Evolutionary conservation across 345 rosid genomes (phyloP), one percentile per base, ranked within the genome.

Genomic region (Camelina hispida): DNA sequence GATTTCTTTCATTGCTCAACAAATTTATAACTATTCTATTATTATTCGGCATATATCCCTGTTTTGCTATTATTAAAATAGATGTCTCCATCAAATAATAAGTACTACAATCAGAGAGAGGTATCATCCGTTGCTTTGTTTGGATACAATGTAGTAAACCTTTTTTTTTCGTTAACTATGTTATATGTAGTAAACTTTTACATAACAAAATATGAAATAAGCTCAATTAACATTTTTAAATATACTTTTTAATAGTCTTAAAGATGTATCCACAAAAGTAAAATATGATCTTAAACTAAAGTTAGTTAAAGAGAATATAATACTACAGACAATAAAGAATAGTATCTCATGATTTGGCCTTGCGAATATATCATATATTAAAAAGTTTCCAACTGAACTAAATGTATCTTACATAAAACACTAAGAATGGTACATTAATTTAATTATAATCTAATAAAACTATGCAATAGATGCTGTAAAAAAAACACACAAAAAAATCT

Each of bases 1-100:
- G 4, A 47, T 20, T 6, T 71, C n/a, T 71, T 35, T 34, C 50
- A 51, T 35, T 48, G 38, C 28, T 34, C 7, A 69, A 69, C 9
- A 44, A 58, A 44, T 5, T 46, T 32, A 7, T 28, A 25, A 46
- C 0, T 43, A 43, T 62, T 44, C 9, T 25, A 25, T 25, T 43
- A 43, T 62, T 5, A 4, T 62, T 23, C 3, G 22, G 15, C 14
- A 43, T 13, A 62, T 5, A 23, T 43, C 53, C 25, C 25, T 63
- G 10, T 44, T 63, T 13, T 23, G 2, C 10, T 10, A 9, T 15
- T 63, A 37, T 59, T 59, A 7, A 15, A 32, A n/a, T 57, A n/a
- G 42, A 35, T 34, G 63, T 59, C 23, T 58, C 35, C 20, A 30
- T 56, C 62, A 32, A 7, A 34, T 34, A 23, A 7, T 17, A 17